Conservation (phyloP, 805 yeast species). For the Starmerella bombicola region DNA sequence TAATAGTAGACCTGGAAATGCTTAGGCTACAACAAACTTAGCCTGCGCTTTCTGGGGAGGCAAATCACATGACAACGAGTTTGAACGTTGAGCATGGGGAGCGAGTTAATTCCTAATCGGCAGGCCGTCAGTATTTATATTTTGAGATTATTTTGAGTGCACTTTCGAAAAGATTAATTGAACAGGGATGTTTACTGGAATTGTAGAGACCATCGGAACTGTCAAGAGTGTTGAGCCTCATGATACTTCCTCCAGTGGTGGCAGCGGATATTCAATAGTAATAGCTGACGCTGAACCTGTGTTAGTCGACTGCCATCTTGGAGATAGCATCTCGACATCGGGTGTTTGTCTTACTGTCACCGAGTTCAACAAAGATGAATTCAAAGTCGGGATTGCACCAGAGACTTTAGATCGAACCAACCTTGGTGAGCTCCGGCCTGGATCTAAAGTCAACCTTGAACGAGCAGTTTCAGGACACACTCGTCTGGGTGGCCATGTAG, state of each 20-base stretch:
- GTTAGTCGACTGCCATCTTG: constrained; percentile 71
- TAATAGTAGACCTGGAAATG: too few relatives aligned
- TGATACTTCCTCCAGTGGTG: constrained; percentile 47
- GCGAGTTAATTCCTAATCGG: too few relatives aligned
- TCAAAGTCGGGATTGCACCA: constrained; percentile 86
- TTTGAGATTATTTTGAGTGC: too few relatives aligned
- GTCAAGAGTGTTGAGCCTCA: constrained; percentile 37
- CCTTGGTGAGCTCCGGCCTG: constrained; percentile 46
- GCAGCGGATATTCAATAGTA: constrained; percentile 60
- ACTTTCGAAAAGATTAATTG: too few relatives aligned
- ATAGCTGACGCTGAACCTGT: constrained; percentile 51
- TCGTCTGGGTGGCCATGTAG: constrained; percentile 93
- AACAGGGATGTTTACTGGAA: constrained; percentile 98
- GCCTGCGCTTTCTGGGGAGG: too few relatives aligned
- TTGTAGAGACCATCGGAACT: constrained; percentile 71
- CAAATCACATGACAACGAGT: too few relatives aligned
- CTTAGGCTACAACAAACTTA: too few relatives aligned
- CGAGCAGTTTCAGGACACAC: constrained; percentile 77
- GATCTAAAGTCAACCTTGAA: constrained; percentile 69
- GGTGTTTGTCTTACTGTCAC: constrained; percentile 91
- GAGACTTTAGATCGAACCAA: constrained; percentile 80
- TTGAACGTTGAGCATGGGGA: too few relatives aligned
- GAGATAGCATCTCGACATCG: constrained; percentile 84
- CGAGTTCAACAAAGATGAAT: constrained; percentile 46
- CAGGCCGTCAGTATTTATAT: too few relatives aligned